phyloP scores from a whole-genome alignment of 768 basidiomycete species.

The Butyriboletus loyo region DNA sequence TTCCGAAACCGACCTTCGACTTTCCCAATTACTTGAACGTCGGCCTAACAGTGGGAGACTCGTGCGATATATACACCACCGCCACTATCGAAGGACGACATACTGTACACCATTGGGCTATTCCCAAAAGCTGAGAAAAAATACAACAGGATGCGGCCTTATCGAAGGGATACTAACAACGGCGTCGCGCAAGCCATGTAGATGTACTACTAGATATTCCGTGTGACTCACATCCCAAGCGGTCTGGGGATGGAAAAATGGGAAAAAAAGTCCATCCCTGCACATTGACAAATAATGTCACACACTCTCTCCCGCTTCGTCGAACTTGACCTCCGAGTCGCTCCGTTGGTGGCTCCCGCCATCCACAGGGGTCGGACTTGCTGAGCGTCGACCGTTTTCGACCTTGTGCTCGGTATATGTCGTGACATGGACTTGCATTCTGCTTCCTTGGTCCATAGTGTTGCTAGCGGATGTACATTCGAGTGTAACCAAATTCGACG shows the following conservation, averaged over 20 bases:
- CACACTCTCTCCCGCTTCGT: not conserved
- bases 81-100: not conserved
- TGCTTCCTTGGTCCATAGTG: not conserved
- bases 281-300: not conserved
- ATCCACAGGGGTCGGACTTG: not conserved
- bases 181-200: not conserved
- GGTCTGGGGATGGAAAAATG: no score
- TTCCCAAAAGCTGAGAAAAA: not conserved
- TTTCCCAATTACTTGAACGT: not conserved
- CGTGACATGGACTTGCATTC: not conserved
- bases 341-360: constrained; percentile 8
- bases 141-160: not conserved
- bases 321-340: not conserved
- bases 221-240: not conserved
- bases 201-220: not conserved
- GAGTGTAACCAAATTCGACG: not conserved
- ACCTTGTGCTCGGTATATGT: not conserved
- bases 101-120: not conserved
- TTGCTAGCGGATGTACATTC: not conserved
- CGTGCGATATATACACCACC: no score
- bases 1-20: not conserved
- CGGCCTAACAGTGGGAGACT: not conserved
- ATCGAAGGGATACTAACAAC: not conserved
- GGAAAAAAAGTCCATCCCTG: not conserved
- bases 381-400: not conserved